phyloP scores from a whole-genome alignment of 2,329 filamentous ascomycete genomes.

The Plectosphaerella plurivora region DNA sequence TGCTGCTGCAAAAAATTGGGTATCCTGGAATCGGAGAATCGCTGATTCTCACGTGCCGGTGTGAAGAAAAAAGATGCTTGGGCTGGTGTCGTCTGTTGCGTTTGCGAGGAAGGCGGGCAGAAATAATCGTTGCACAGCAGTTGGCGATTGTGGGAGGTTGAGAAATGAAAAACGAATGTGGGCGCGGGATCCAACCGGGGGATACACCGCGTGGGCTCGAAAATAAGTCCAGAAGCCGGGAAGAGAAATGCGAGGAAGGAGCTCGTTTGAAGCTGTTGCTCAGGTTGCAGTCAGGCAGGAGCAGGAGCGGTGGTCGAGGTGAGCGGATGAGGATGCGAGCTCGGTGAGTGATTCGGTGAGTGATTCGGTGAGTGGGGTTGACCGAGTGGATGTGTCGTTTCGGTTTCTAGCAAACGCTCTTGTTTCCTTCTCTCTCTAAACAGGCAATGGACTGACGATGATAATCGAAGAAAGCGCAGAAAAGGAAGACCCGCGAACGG shows the following conservation, averaged over 20 bases:
- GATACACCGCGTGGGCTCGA: not conserved
- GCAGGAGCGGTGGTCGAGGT: not conserved
- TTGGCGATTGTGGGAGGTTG: not conserved
- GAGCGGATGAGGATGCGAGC: not conserved
- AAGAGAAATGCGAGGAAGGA: not conserved
- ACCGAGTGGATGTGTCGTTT: not conserved
- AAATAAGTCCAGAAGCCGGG: not conserved
- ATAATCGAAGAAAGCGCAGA: not conserved
- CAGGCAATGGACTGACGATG: not conserved
- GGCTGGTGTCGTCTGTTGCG: not conserved
- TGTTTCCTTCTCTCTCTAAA: not conserved
- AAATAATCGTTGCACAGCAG: constrained; percentile 5
- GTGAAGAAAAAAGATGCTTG: not conserved
- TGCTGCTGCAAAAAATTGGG: not conserved
- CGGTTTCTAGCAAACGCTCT: not conserved
- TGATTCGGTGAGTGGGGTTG: not conserved
- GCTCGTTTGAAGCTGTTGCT: not conserved
- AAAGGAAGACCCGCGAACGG: not conserved
- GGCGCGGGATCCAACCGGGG: not conserved
- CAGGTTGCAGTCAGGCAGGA: not conserved
- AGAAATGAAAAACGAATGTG: constrained; percentile 1
- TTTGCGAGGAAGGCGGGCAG: constrained; percentile 1
- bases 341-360: not conserved
- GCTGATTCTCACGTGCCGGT: not conserved
- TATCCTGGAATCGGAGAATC: no score